phyloP scores from a whole-genome alignment of 2,329 filamentous ascomycete species.

The Hypoxylon sp. region DNA sequence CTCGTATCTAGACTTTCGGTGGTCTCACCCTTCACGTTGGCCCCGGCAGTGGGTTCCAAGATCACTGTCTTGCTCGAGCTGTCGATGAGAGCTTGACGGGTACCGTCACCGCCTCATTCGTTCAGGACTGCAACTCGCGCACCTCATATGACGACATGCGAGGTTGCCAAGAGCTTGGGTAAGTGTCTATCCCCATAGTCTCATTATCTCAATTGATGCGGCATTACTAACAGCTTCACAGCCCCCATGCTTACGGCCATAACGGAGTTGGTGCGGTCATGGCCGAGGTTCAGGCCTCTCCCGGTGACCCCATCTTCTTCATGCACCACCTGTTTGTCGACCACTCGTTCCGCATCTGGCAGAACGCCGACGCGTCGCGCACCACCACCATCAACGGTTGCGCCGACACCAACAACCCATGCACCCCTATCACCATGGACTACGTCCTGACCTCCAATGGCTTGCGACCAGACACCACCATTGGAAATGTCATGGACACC shows the following conservation, averaged over 20 bases:
- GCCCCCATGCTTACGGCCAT: conserved; percentile 57
- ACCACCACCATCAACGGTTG: conserved; percentile 53
- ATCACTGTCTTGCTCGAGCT: conserved; percentile 55
- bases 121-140: conserved; percentile 54
- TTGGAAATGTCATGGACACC: conserved; percentile 51
- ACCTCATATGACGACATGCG: conserved; percentile 53
- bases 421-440: conserved; percentile 50
- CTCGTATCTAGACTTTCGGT: conserved; percentile 49
- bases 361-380: conserved; percentile 52
- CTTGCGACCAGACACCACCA: conserved; percentile 48
- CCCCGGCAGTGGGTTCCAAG: conserved; percentile 47
- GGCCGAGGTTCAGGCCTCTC: conserved; percentile 55
- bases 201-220: background rate
- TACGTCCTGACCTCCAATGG: conserved; percentile 50
- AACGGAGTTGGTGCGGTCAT: conserved; percentile 57
- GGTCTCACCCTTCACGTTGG: conserved; percentile 53
- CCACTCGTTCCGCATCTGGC: conserved; percentile 55
- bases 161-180: conserved; percentile 55
- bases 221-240: conserved; percentile 42
- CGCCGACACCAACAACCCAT: conserved; percentile 47
- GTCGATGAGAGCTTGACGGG: conserved; percentile 54
- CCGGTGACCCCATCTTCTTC: conserved; percentile 57
- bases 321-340: conserved; percentile 57
- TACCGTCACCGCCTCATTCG: conserved; percentile 52
- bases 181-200: conserved; percentile 30